Evolutionary conservation across 169 alveolate genomes (phyloP).

Genomic region (Perkinsus olseni): DNA sequence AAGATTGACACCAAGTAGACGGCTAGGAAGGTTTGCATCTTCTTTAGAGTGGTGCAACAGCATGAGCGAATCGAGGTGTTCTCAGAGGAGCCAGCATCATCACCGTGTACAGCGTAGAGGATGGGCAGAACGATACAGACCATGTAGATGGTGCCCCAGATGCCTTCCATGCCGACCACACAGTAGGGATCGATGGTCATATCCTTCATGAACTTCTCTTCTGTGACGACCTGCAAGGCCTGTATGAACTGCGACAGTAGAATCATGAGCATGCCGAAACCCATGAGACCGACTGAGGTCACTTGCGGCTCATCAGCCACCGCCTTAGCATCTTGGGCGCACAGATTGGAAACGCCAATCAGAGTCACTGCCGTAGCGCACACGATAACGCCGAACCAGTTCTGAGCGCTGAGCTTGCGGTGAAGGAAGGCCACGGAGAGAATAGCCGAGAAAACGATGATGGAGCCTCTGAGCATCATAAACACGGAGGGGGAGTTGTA

Average conservation of each 20-base stretch:
- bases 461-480: not conserved
- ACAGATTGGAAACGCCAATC: not conserved
- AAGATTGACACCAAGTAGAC: not conserved
- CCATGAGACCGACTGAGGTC: not conserved
- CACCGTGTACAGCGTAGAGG: not conserved
- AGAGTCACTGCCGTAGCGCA: not conserved
- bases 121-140: not conserved
- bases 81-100: not conserved
- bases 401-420: not conserved
- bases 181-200: not conserved
- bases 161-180: not conserved
- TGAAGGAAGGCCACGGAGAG: not conserved
- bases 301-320: not conserved
- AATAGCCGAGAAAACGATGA: not conserved
- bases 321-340: not conserved
- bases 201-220: not conserved
- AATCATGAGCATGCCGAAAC: not conserved
- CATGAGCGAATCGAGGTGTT: not conserved
- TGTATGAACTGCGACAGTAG: not conserved
- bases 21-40: not conserved
- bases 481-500: constrained; percentile 6
- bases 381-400: not conserved
- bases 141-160: not conserved
- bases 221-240: not conserved
- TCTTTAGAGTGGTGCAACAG: not conserved